Conservation (phyloP, 768 basidiomycete species). For the Calocybe gangraenosa region DNA sequence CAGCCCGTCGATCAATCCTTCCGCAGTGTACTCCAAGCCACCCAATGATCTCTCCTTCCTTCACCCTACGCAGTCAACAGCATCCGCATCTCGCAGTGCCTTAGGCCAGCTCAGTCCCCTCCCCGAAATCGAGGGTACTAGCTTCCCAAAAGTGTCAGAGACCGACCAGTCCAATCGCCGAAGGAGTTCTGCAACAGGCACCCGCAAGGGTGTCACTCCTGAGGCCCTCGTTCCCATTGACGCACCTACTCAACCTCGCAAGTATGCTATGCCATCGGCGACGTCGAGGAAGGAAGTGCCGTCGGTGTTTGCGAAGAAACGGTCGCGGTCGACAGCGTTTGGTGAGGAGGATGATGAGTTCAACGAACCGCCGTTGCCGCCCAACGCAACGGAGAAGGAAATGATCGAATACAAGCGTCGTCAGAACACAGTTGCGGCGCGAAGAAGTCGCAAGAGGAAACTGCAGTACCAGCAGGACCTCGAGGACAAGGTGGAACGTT, state of each 20-base stretch:
- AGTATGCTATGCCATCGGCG: conserved; percentile 58
- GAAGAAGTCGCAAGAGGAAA: conserved; percentile 73
- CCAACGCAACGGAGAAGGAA: conserved; percentile 47
- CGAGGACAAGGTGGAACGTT: conserved; percentile 42
- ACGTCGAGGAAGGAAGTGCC: conserved; percentile 77
- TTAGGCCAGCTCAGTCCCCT: conserved; percentile 4
- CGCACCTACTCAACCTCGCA: conserved; percentile 71
- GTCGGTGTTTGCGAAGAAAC: conserved; percentile 61
- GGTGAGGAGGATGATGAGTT: conserved; percentile 46
- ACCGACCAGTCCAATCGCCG: conserved; percentile 19
- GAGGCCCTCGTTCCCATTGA: conserved; percentile 61
- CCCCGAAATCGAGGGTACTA: conserved; percentile 5
- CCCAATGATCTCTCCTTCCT: conserved; percentile 14
- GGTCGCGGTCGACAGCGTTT: conserved; percentile 41
- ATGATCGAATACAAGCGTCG: conserved; percentile 77
- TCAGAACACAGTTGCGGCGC: conserved; percentile 77
- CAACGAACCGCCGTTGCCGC: conserved; percentile 27
- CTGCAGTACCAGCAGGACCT: conserved; percentile 61
- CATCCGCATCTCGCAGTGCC: conserved; percentile 13
- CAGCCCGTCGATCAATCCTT: conserved; percentile 27
- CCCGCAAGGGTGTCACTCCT: conserved; percentile 64
- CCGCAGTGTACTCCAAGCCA: conserved; percentile 30
- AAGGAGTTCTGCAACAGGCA: conserved; percentile 51
- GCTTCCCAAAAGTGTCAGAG: not conserved
- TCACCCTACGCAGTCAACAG: conserved; percentile 6